phyloP scores from a whole-genome alignment of 495 filamentous ascomycete species.

The Amorphotheca resinae region DNA sequence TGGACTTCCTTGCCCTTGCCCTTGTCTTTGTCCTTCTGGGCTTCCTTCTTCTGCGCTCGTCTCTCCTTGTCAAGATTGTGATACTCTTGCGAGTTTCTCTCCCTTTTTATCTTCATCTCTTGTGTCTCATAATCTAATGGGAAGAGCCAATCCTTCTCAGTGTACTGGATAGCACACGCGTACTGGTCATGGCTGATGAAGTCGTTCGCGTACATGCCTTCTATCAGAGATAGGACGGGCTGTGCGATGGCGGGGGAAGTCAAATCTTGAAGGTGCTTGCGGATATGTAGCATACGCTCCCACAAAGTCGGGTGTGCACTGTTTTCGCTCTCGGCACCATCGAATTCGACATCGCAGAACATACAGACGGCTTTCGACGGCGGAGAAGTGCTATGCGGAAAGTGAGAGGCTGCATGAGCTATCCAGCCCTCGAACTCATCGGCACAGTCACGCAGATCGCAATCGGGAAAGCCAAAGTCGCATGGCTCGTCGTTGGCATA shows the following conservation, averaged over 20 bases:
- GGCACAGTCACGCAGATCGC: slow-evolving; percentile 19
- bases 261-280: slow-evolving; percentile 23
- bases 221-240: slow-evolving; percentile 26
- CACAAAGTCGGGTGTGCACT: slow-evolving; percentile 9
- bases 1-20: no score
- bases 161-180: slow-evolving; percentile 1
- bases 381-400: slow-evolving; percentile 18
- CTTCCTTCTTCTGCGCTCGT: not conserved
- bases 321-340: not conserved
- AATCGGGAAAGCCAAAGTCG: slow-evolving; percentile 10
- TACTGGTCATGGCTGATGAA: slow-evolving; percentile 8
- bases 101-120: not conserved
- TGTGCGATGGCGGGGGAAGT: slow-evolving; percentile 19
- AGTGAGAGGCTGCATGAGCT: slow-evolving; percentile 26
- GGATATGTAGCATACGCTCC: slow-evolving; percentile 33
- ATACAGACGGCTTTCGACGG: slow-evolving; percentile 31
- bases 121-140: slow-evolving; percentile 12
- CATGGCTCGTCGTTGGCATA: slow-evolving; percentile 11
- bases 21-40: not conserved
- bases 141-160: not conserved
- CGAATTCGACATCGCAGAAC: slow-evolving; percentile 30
- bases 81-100: not conserved
- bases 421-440: slow-evolving; percentile 30
- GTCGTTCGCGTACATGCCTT: slow-evolving; percentile 1
- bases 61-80: not conserved